Evolutionary conservation across 495 filamentous ascomycete species (phyloP), one percentile per base, ranked within the genome.

Genomic region (Rostrohypoxylon terebratum): DNA sequence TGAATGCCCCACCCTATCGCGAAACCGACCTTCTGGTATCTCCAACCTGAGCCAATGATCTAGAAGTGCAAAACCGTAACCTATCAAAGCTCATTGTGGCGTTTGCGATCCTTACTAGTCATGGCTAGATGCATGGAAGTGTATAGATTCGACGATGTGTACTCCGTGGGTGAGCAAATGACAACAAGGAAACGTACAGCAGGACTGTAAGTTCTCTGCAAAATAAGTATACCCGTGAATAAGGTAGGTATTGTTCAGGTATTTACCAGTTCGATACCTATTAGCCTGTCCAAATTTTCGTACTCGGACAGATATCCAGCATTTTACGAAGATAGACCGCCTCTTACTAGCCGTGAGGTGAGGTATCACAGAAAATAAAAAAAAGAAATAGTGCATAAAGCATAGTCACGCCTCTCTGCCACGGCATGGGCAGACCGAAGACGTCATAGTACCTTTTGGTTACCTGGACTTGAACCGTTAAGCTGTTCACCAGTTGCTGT

Each of bases 41-140:
- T n/a, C 40, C 40, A 44, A 44, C 4, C 11, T 1, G 16, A 44
- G 14, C 40, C 40, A 14, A 44, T 44, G 40, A n/a, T 44, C 0
- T 44, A 44, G 40, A 44, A 14, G 14, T 44, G 14, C 40, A 44
- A 14, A n/a, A 14, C 14, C 3, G 4, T 7, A 20, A 10, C 28
- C 31, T 50, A 33, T 11, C 13, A 16, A 14, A 23, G 36, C 20
- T 16, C 6, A 53, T 63, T 53, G 47, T 63, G 60, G 47, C 60
- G 47, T 20, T 14, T 3, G 33, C 9, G 8, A 40, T 16, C 33
- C 13, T 8, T 28, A 53, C 47, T 63, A 53, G 31, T 28, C 28
- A 5, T 18, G 42, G 13, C 51, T 33, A 13, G 11, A 16, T 18
- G 23, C 16, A 25, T 55, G 14, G 28, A 13, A n/a, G 16, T 18